These are phyloP conservation scores for Astrothelium subdiscretum DNA, from an alignment of 495 filamentous ascomycete genomes.

Conservation along the genomic window DNA sequence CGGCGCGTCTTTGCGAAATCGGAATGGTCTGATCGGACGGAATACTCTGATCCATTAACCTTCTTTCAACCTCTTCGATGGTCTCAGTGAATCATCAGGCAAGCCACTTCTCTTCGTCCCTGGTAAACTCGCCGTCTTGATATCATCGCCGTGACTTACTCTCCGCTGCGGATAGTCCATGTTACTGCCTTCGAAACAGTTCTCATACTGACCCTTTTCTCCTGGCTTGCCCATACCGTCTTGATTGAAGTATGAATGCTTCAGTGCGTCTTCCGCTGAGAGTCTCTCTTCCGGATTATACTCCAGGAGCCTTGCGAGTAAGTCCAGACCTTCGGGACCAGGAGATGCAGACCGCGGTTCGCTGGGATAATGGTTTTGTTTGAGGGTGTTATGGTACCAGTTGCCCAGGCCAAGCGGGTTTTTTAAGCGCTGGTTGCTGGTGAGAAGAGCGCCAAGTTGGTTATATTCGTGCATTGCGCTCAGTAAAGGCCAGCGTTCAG, in stretches of 20 bases:
- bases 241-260: constrained; percentile 73
- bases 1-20: too few species aligned
- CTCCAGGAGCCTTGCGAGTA: constrained; percentile 70
- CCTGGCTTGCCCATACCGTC: constrained; percentile 41
- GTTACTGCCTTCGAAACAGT: constrained; percentile 85
- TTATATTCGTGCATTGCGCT: constrained; percentile 68
- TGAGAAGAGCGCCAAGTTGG: constrained; percentile 56
- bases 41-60: constrained; percentile 12
- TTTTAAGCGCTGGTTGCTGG: constrained; percentile 29
- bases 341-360: constrained; percentile 33
- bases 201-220: constrained; percentile 32
- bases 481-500: constrained; percentile 79
- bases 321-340: constrained; percentile 64
- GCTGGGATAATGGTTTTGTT: constrained; percentile 43
- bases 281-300: constrained; percentile 87
- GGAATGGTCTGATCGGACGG: too few species aligned
- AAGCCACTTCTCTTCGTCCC: constrained; percentile 86
- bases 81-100: constrained; percentile 65
- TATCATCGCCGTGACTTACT: constrained; percentile 90
- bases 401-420: constrained; percentile 42
- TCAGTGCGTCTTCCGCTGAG: constrained; percentile 71
- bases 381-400: constrained; percentile 55
- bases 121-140: constrained; percentile 71
- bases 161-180: constrained; percentile 80
- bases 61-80: constrained; percentile 57